A percentile compares a stretch with the other conserved stretches of the same genome.
These are phyloP conservation scores for Ricinus communis DNA, from an alignment of 345 rosid species.

Conservation along the genomic window DNA sequence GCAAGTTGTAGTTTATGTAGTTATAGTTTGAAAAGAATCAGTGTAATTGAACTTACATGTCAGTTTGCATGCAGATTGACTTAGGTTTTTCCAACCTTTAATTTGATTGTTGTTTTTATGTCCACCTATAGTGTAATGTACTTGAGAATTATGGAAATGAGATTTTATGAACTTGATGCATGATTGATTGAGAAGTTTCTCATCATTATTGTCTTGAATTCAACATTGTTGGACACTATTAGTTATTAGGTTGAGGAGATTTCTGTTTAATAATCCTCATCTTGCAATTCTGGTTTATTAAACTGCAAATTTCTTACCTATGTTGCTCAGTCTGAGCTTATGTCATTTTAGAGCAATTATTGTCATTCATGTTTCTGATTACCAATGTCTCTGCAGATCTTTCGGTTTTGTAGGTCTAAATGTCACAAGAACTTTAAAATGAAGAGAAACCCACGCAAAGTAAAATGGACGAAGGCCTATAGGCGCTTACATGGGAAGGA, in stretches of 20 bases:
- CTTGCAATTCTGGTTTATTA: background rate
- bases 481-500: constrained; percentile 82
- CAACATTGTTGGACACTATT: background rate
- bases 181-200: background rate
- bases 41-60: background rate
- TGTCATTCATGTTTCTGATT: constrained; percentile 1
- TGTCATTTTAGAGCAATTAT: background rate
- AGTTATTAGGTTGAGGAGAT: background rate
- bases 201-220: background rate
- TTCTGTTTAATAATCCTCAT: background rate
- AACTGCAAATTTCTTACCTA: background rate
- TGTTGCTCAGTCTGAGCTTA: background rate
- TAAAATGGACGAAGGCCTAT: constrained; percentile 95
- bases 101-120: background rate
- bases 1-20: background rate
- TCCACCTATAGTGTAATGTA: background rate
- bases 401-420: constrained; percentile 84
- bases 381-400: constrained; percentile 49
- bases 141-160: background rate
- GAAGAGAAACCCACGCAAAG: constrained; percentile 98
- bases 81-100: background rate
- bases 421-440: constrained; percentile 95
- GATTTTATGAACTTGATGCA: background rate
- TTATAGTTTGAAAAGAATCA: background rate
- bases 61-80: background rate